Base-by-base conservation (phyloP, 352 stramenopile species). In the Pythium guiyangense region DNA sequence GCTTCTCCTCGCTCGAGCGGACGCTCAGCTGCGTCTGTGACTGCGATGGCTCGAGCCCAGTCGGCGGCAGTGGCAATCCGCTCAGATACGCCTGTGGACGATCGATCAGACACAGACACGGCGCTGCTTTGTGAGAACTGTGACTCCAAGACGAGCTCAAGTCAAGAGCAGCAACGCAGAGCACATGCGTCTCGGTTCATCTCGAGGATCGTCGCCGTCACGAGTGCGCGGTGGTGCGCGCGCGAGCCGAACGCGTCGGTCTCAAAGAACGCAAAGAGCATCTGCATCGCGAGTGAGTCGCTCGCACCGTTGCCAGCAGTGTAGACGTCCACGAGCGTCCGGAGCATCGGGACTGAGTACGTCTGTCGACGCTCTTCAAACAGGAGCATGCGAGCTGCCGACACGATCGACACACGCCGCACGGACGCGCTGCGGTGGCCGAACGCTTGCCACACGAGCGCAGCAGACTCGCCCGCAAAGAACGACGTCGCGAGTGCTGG, bases 211-310 rank as follows among this genome's bases (percentile, higher is more conserved):
- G 27, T 15, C 2, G 10, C 45, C 27, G 27, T 18, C 15, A 51
- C 45, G 45, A 51, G 45, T 18, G 45, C n/a, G 11, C 18, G 45
- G 27, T 51, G 45, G 11, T 20, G n/a, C 22, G 14, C 27, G 45
- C 22, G 45, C 45, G 22, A 9, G 14, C 11, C 6, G 37, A 43
- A n/a, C 37, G 17, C 22, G 17, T 54, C 27, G 27, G 10, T 42
- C 27, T 54, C 49, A n/a, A 54, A 54, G 49, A 54, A 54, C 6
- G 27, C 1, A 42, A 54, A 54, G 10, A 54, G 49, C 14, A 43
- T 54, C 34, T 54, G 49, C 27, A 54, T 37, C 49, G 49, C 22
- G 11, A 42, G 43, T 4, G 22, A 3, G 34, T 54, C 49, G 12
- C 34, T 39, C 17, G n/a, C n/a, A n/a, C n/a, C 26, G n/a, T 34